Conservation (phyloP, 169 alveolate species). For the Cryptosporidium canis region DNA sequence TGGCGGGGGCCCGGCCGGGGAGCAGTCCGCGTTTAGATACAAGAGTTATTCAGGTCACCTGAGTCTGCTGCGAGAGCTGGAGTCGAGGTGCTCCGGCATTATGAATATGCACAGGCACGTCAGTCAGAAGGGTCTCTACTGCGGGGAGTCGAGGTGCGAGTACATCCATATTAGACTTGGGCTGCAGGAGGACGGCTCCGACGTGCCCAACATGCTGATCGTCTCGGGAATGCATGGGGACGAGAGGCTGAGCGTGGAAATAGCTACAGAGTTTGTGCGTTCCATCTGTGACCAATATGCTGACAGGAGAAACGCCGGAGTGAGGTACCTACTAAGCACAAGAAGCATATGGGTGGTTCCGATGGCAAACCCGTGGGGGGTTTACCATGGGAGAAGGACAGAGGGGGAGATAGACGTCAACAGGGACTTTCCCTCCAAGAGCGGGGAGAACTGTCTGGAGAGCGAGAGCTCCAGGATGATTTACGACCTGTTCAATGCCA, state of each 20-base stretch:
- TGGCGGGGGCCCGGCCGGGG: not conserved
- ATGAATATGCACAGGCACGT: not conserved
- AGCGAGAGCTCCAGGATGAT: conserved; percentile 50
- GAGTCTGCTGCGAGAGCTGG: not conserved
- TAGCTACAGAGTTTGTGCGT: conserved; percentile 8
- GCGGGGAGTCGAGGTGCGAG: conserved; percentile 28
- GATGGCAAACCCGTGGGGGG: conserved; percentile 65
- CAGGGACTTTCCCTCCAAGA: conserved; percentile 56
- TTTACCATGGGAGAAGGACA: conserved; percentile 11
- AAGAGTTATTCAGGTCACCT: not conserved
- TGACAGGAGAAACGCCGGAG: not conserved
- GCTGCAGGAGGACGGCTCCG: not conserved
- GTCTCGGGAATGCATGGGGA: conserved; percentile 63
- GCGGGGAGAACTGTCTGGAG: conserved; percentile 29
- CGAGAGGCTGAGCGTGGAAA: conserved; percentile 20
- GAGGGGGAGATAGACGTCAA: conserved; percentile 33
- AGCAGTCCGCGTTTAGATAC: not conserved
- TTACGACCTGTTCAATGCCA: conserved; percentile 15
- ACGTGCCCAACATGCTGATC: conserved; percentile 16
- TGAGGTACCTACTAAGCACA: conserved; percentile 10
- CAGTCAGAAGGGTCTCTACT: conserved; percentile 8
- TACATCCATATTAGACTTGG: conserved; percentile 18
- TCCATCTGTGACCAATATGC: conserved; percentile 23
- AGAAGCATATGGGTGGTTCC: conserved; percentile 50
- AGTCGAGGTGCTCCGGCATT: not conserved